These are phyloP conservation scores for Bipolaris gigantea DNA, from an alignment of 2,329 filamentous ascomycete genomes.

Conservation along the genomic window DNA sequence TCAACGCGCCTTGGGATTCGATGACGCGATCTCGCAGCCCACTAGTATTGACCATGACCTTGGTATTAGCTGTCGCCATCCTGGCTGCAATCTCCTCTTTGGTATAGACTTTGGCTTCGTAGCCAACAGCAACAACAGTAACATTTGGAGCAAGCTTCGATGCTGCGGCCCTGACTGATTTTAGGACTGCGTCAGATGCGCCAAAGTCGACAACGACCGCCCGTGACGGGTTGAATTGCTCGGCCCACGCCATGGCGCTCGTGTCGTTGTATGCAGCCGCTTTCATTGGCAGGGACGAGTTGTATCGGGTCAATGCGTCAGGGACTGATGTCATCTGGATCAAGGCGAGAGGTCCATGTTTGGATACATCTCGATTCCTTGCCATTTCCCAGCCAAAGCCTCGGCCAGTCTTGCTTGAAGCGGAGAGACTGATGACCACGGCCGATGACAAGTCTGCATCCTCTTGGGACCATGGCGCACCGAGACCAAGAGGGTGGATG, in stretches of 20 bases:
- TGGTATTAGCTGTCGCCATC: neutral
- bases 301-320: neutral
- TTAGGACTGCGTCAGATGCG: neutral
- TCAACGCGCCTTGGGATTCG: neutral
- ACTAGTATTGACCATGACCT: neutral
- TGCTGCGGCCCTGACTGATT: neutral
- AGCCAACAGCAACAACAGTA: neutral
- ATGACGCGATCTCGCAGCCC: neutral
- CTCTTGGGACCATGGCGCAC: neutral
- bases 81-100: neutral
- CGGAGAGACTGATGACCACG: neutral
- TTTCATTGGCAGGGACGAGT: neutral
- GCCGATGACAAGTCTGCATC: neutral
- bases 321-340: neutral
- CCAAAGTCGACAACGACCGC: neutral
- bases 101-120: slow-evolving; percentile 1
- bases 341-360: neutral
- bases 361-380: neutral
- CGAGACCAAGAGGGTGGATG: neutral
- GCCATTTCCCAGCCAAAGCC: slow-evolving; percentile 1
- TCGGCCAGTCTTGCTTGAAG: neutral
- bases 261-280: neutral
- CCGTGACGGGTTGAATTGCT: neutral
- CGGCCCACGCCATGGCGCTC: neutral
- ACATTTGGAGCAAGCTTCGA: neutral